Conservation (phyloP, 148 eudicot genomes). For the Rhododendron ovatum region DNA sequence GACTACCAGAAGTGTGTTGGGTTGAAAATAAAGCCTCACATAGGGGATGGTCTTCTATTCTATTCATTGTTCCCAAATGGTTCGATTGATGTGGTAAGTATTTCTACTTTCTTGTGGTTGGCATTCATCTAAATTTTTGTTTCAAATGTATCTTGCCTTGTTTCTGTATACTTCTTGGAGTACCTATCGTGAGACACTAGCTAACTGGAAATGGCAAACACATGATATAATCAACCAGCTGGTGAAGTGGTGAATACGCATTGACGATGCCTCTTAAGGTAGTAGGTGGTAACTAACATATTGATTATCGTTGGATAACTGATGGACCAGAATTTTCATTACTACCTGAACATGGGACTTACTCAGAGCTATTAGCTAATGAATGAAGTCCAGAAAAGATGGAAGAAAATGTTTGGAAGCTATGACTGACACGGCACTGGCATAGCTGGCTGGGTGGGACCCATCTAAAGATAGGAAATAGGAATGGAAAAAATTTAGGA, state of each 20-base stretch:
- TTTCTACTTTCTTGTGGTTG: background rate
- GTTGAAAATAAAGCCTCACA: slow-evolving; percentile 73
- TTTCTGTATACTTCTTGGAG: background rate
- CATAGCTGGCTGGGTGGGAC: background rate
- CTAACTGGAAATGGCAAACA: background rate
- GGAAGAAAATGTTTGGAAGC: background rate
- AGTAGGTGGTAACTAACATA: background rate
- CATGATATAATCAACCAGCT: background rate
- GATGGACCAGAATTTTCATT: background rate
- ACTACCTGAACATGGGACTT: background rate
- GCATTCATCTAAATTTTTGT: slow-evolving; percentile 5
- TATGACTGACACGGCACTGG: background rate
- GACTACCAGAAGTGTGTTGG: slow-evolving; percentile 73
- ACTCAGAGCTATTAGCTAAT: background rate
- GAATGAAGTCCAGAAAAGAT: background rate
- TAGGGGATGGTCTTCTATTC: slow-evolving; percentile 81
- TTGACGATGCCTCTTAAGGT: background rate
- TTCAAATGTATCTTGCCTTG: background rate
- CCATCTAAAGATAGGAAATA: background rate
- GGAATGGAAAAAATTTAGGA: background rate
- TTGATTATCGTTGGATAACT: slow-evolving; percentile 2
- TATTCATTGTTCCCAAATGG: slow-evolving; percentile 78
- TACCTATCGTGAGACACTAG: background rate
- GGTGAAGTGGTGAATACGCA: background rate
- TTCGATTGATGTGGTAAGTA: slow-evolving; percentile 80